These are phyloP conservation scores for Codiaeum variegatum DNA, from an alignment of 441 rosid species.

Conservation along the genomic window DNA sequence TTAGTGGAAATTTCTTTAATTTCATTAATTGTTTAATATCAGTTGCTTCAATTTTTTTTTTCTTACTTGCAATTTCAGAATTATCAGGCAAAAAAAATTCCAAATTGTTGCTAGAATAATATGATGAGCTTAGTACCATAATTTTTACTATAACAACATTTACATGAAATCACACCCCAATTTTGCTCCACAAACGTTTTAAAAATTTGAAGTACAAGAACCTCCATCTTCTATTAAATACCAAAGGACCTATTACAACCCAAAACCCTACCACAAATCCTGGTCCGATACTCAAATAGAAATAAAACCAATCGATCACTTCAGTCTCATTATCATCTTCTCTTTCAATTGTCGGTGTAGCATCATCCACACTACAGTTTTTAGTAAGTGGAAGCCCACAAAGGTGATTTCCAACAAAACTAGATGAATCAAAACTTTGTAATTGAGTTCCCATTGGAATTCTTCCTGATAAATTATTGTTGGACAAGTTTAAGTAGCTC, in stretches of 20 bases:
- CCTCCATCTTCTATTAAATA: background rate
- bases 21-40: too few relatives aligned
- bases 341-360: background rate
- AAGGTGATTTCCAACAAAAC: slow-evolving; percentile 23
- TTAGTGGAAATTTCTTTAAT: too few relatives aligned
- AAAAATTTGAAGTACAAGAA: too few relatives aligned
- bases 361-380: background rate
- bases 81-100: too few relatives aligned
- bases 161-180: background rate
- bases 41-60: too few relatives aligned
- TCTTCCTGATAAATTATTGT: slow-evolving; percentile 19
- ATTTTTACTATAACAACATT: background rate
- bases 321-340: background rate
- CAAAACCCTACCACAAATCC: slow-evolving; percentile 22
- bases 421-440: slow-evolving; percentile 14
- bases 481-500: slow-evolving; percentile 22
- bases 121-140: too few relatives aligned
- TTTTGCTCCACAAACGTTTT: background rate
- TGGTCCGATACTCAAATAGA: slow-evolving; percentile 5
- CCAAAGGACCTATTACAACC: background rate
- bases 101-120: too few relatives aligned
- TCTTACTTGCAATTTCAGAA: too few relatives aligned
- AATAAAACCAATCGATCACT: background rate
- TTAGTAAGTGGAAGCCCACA: slow-evolving; percentile 26
- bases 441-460: slow-evolving; percentile 29